Evolutionary conservation across 495 filamentous ascomycete genomes (phyloP).

Genomic region (Pyrenula massariospora): DNA sequence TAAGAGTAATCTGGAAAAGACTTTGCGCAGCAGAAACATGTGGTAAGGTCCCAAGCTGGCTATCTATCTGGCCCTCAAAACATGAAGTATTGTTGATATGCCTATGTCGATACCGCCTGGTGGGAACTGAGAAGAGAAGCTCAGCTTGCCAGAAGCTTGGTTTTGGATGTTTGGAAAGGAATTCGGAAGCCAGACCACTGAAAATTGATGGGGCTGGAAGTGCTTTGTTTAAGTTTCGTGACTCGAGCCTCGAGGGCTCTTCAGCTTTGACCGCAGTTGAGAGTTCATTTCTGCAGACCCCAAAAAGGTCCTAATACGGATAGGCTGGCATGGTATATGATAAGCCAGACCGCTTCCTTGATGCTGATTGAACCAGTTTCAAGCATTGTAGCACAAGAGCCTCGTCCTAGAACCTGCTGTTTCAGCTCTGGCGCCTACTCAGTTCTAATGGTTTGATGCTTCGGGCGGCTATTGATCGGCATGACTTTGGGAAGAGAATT

Average conservation of each 20-base stretch:
- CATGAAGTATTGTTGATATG: not conserved
- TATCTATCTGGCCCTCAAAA: not conserved
- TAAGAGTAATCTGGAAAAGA: not conserved
- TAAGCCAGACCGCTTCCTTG: not conserved
- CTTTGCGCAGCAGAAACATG: not conserved
- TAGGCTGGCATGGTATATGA: not conserved
- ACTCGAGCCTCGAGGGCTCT: not conserved
- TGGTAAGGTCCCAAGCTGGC: not conserved
- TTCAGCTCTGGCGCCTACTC: not conserved
- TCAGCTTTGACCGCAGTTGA: not conserved
- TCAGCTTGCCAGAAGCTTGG: not conserved
- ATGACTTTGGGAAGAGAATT: not conserved
- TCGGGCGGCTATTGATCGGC: not conserved
- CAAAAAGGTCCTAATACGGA: not conserved
- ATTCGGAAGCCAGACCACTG: not conserved
- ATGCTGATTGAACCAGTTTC: not conserved
- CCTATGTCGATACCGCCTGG: not conserved
- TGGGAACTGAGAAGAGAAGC: not conserved
- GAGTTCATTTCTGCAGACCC: not conserved
- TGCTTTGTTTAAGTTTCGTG: not conserved
- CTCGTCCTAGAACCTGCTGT: not conserved
- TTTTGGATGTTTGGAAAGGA: not conserved
- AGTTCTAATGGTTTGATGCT: not conserved
- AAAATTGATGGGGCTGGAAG: not conserved
- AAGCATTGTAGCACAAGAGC: not conserved